phyloP scores from a whole-genome alignment of 345 rosid genomes.

The Ceriops tagal region DNA sequence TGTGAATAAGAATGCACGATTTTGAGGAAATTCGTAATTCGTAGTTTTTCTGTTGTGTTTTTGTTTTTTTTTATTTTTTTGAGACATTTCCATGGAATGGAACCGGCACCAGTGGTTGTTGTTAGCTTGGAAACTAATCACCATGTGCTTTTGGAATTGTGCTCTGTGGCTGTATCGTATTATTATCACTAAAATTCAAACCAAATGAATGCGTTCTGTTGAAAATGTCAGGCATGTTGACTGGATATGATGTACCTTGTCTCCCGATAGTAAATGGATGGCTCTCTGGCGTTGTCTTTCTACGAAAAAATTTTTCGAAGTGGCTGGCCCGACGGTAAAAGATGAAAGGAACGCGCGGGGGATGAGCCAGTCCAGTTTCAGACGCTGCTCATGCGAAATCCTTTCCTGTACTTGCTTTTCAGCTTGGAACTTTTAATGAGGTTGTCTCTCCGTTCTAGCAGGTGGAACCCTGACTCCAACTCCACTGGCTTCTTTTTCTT shows the following conservation, averaged over 20 bases:
- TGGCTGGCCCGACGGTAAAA: constrained; percentile 4
- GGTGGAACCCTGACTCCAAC: constrained; percentile 9
- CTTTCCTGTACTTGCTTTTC: not conserved
- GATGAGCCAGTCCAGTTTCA: not conserved
- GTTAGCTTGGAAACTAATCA: no score
- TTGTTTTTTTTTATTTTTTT: no score
- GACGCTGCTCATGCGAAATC: not conserved
- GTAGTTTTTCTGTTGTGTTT: no score
- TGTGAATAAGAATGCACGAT: no score
- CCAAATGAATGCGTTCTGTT: not conserved
- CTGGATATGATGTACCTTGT: not conserved
- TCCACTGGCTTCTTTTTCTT: constrained; percentile 2
- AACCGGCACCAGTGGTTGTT: no score
- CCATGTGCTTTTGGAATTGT: not conserved
- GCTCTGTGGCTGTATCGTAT: not conserved
- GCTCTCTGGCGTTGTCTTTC: not conserved
- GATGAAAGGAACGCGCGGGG: not conserved
- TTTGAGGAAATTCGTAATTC: no score
- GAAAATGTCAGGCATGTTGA: not conserved
- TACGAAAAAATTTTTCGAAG: not conserved
- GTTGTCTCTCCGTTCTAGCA: not conserved
- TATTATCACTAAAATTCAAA: not conserved
- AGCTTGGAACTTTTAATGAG: not conserved
- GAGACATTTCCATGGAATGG: no score
- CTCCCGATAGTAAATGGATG: not conserved